A percentile compares a stretch with the other conserved stretches of the same genome.
Evolutionary conservation across 345 rosid species (phyloP).

Genomic region (Cochlearia excelsa): DNA sequence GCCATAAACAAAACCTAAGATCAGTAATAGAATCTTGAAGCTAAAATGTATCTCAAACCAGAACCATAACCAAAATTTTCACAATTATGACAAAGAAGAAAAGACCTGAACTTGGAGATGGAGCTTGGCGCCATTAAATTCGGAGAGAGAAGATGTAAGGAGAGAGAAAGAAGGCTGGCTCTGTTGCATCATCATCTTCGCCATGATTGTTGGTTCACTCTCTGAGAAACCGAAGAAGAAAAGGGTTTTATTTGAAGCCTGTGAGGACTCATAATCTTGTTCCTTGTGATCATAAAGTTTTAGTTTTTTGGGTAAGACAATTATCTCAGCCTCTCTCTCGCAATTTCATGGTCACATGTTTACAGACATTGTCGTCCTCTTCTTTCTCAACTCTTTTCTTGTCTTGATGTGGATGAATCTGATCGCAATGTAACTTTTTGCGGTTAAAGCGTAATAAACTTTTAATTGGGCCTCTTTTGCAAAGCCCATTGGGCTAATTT

Average conservation of each 20-base stretch:
- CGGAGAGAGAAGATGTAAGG: constrained; percentile 76
- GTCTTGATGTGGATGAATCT: constrained; percentile 18
- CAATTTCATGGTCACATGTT: constrained; percentile 38
- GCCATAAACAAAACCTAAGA: constrained; percentile 1
- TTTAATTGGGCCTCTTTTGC: not conserved
- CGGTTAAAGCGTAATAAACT: not conserved
- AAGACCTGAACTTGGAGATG: constrained; percentile 61
- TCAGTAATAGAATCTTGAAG: constrained; percentile 1
- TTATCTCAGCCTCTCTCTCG: constrained; percentile 35
- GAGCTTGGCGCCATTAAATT: constrained; percentile 83
- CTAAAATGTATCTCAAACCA: not conserved
- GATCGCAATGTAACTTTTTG: not conserved
- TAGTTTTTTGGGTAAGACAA: constrained; percentile 34
- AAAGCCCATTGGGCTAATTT: constrained; percentile 5
- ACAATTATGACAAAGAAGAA: constrained; percentile 7
- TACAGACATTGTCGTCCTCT: constrained; percentile 37
- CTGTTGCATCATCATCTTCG: constrained; percentile 73
- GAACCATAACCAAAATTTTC: not conserved
- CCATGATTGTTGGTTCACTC: constrained; percentile 41
- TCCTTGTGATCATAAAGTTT: constrained; percentile 30
- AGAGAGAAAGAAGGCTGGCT: constrained; percentile 63
- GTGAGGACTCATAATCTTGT: constrained; percentile 32
- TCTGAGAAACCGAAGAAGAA: constrained; percentile 19
- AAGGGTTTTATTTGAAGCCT: constrained; percentile 10
- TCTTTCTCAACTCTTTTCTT: constrained; percentile 21